Percentiles rank a stretch among this genome's conserved stretches.
phyloP scores from a whole-genome alignment of 306 rosid genomes.

The Vigna mungo region DNA sequence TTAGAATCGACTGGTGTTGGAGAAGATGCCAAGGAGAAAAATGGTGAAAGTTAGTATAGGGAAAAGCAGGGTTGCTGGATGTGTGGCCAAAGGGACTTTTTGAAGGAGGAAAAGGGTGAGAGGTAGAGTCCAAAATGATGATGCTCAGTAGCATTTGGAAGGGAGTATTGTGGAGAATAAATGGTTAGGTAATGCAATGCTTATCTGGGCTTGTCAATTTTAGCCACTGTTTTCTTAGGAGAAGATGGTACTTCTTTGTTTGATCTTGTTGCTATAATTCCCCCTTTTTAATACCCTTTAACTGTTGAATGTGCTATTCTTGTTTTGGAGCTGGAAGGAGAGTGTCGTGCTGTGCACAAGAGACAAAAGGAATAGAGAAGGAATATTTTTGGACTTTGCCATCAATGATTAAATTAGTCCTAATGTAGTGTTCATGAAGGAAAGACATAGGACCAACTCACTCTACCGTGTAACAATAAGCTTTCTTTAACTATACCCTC shows the following conservation, averaged over 20 bases:
- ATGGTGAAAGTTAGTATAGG: conserved; percentile 61
- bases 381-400: conserved; percentile 65
- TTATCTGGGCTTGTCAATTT: conserved; percentile 64
- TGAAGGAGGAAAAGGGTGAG: conserved; percentile 55
- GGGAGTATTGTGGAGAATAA: conserved; percentile 67
- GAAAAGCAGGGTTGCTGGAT: conserved; percentile 53
- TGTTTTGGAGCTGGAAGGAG: conserved; percentile 45
- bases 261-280: conserved; percentile 46
- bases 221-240: conserved; percentile 44
- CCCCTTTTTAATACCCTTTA: conserved; percentile 32
- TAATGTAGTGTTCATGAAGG: conserved; percentile 38
- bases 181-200: conserved; percentile 81
- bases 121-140: conserved; percentile 62
- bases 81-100: conserved; percentile 71
- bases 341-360: conserved; percentile 51
- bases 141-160: conserved; percentile 82
- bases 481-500: conserved; percentile 25
- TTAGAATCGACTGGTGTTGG: conserved; percentile 66
- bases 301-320: conserved; percentile 33
- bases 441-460: conserved; percentile 21
- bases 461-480: neutral
- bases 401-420: conserved; percentile 54
- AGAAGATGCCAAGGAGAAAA: conserved; percentile 60
- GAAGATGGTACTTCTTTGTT: conserved; percentile 47
- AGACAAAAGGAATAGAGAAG: conserved; percentile 66